These are phyloP conservation scores for Penicillium waksmanii DNA, from an alignment of 495 filamentous ascomycete species.

Conservation along the genomic window DNA sequence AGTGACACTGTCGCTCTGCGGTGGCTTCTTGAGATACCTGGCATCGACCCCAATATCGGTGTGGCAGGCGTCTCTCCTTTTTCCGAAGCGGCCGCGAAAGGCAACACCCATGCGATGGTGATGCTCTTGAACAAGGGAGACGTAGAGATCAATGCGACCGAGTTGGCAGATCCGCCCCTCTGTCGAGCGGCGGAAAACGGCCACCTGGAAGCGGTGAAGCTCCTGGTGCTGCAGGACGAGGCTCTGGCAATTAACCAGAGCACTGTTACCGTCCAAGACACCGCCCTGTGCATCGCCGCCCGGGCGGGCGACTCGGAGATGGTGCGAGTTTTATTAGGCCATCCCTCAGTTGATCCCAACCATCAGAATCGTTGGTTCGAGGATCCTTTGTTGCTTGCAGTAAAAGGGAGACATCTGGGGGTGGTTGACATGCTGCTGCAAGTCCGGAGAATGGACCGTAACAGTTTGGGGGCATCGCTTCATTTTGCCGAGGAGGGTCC, in stretches of 20 bases:
- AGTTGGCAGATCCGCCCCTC: slow-evolving; percentile 1
- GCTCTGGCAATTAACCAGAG: not conserved
- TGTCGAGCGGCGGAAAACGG: slow-evolving; percentile 1
- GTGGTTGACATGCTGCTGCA: not conserved
- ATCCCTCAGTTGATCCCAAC: slow-evolving; percentile 4
- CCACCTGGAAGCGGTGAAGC: not conserved
- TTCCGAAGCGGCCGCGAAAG: too few relatives aligned
- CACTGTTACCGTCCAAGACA: slow-evolving; percentile 10
- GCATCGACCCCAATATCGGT: too few relatives aligned
- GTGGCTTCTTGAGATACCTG: too few relatives aligned
- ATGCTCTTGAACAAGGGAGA: slow-evolving; percentile 4
- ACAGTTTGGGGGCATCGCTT: not conserved
- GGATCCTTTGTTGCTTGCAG: slow-evolving; percentile 7
- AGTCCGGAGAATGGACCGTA: not conserved
- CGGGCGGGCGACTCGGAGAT: slow-evolving; percentile 2
- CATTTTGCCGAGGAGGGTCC: not conserved
- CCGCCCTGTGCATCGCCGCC: slow-evolving; percentile 7
- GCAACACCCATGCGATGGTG: not conserved
- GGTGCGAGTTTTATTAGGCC: not conserved
- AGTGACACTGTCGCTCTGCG: too few relatives aligned
- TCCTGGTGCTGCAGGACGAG: not conserved
- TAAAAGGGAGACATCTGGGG: not conserved
- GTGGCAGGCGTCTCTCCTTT: too few relatives aligned
- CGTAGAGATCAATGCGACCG: slow-evolving; percentile 7
- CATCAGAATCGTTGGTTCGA: slow-evolving; percentile 2